Evolutionary conservation across 345 rosid genomes (phyloP).

Genomic region (Gossypium herbaceum): DNA sequence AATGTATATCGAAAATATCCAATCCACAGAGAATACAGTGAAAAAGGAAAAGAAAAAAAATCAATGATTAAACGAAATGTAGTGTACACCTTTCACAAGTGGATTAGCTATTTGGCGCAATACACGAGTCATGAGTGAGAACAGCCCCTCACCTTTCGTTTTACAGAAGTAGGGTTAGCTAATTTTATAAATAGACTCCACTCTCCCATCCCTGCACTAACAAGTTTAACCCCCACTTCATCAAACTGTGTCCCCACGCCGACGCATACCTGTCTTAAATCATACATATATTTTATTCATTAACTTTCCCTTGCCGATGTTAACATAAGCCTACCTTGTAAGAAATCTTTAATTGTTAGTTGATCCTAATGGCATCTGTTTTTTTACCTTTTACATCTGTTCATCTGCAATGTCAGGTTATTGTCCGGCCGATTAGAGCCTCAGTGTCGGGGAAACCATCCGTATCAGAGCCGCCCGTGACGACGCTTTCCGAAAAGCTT

Average conservation of each 20-base stretch:
- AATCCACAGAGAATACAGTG: no score
- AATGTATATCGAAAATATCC: no score
- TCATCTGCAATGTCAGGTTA: conserved; percentile 1
- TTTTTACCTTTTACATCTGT: conserved; percentile 1
- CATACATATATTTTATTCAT: neutral
- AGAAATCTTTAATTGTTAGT: neutral
- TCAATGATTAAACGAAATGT: neutral
- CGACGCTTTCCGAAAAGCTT: conserved; percentile 24
- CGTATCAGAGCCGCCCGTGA: neutral
- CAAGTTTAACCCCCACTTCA: neutral
- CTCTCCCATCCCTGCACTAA: neutral
- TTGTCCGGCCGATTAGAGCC: conserved; percentile 29
- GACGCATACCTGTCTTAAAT: neutral
- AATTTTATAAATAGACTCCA: neutral
- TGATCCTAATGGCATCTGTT: conserved; percentile 4
- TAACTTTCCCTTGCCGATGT: neutral
- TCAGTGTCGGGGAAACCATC: conserved; percentile 40
- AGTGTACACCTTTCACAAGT: neutral
- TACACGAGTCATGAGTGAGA: neutral
- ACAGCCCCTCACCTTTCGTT: neutral
- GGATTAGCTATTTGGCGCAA: neutral
- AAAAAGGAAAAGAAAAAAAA: neutral
- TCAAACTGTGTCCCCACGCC: neutral
- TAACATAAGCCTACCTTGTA: neutral
- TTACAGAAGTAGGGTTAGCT: neutral